Evolutionary conservation across 768 basidiomycete genomes (phyloP).

Genomic region (Mrakia blollopis): DNA sequence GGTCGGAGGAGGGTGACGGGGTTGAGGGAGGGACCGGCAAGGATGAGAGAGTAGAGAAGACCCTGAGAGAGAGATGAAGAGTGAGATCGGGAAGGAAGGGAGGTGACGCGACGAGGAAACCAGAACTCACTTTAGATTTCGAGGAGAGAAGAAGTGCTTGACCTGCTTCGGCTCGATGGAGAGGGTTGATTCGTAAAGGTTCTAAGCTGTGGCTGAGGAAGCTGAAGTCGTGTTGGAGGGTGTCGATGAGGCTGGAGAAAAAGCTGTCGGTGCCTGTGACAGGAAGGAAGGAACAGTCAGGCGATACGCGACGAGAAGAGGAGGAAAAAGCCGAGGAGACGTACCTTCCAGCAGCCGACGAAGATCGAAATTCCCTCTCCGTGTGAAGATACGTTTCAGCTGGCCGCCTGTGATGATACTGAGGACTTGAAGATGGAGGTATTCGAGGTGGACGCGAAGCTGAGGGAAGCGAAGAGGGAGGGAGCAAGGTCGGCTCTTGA

Average conservation of each 20-base stretch:
- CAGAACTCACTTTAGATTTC: slow-evolving; percentile 74
- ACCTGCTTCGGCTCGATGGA: slow-evolving; percentile 66
- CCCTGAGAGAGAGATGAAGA: slow-evolving; percentile 52
- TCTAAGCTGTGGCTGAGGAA: slow-evolving; percentile 75
- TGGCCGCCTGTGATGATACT: slow-evolving; percentile 83
- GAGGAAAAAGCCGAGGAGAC: slow-evolving; percentile 5
- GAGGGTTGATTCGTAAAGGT: slow-evolving; percentile 69
- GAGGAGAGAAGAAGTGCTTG: slow-evolving; percentile 71
- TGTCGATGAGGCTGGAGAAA: slow-evolving; percentile 62
- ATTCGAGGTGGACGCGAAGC: slow-evolving; percentile 90
- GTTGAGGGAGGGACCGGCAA: slow-evolving; percentile 61
- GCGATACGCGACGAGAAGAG: background rate
- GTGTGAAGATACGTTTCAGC: slow-evolving; percentile 76
- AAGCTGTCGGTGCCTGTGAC: slow-evolving; percentile 72
- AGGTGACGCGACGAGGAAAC: background rate
- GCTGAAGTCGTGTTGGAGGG: slow-evolving; percentile 72
- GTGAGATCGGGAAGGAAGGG: background rate
- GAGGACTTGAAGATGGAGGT: slow-evolving; percentile 86
- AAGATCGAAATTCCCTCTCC: slow-evolving; percentile 86
- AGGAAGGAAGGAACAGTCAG: background rate
- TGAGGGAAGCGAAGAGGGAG: slow-evolving; percentile 45
- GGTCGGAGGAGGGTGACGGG: slow-evolving; percentile 77
- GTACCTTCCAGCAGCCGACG: slow-evolving; percentile 45
- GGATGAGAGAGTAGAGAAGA: slow-evolving; percentile 82
- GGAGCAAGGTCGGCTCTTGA: background rate